A percentile compares a stretch with the other conserved stretches of the same genome.
Evolutionary conservation across 768 basidiomycete genomes (phyloP).

Genomic region (Phlegmacium glaucopus): DNA sequence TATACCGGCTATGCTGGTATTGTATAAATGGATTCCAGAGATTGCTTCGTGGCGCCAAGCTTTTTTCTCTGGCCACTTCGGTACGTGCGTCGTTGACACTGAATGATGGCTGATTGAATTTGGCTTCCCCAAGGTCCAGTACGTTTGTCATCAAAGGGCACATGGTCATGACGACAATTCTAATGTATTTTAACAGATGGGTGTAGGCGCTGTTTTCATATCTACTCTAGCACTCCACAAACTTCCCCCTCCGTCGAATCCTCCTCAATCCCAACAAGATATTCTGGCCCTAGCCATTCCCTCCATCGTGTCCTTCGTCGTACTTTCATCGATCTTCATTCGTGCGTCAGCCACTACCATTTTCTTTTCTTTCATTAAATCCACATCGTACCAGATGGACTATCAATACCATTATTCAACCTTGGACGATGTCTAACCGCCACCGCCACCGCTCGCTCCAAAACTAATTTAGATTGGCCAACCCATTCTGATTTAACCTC

Average conservation of each 20-base stretch:
- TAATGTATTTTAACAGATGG: constrained; percentile 53
- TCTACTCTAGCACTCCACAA: constrained; percentile 65
- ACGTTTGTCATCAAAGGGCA: constrained; percentile 19
- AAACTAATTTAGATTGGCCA: no score
- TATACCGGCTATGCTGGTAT: constrained; percentile 70
- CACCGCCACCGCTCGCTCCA: no score
- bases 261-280: constrained; percentile 69
- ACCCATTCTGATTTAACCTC: no score
- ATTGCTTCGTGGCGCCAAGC: constrained; percentile 84
- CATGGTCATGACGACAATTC: not conserved
- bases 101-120: not conserved
- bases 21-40: constrained; percentile 88
- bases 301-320: constrained; percentile 85
- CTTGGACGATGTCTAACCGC: constrained; percentile 25
- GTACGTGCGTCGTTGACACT: constrained; percentile 27
- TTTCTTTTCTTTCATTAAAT: not conserved
- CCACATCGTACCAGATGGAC: constrained; percentile 42
- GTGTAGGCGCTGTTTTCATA: constrained; percentile 89
- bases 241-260: constrained; percentile 52
- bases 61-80: constrained; percentile 90
- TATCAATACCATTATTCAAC: constrained; percentile 69
- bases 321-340: constrained; percentile 80
- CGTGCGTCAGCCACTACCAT: constrained; percentile 42
- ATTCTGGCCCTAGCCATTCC: constrained; percentile 66
- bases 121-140: not conserved